phyloP scores from a whole-genome alignment of 2,329 filamentous ascomycete genomes.

The Neophaeococcomyces mojaviensis region DNA sequence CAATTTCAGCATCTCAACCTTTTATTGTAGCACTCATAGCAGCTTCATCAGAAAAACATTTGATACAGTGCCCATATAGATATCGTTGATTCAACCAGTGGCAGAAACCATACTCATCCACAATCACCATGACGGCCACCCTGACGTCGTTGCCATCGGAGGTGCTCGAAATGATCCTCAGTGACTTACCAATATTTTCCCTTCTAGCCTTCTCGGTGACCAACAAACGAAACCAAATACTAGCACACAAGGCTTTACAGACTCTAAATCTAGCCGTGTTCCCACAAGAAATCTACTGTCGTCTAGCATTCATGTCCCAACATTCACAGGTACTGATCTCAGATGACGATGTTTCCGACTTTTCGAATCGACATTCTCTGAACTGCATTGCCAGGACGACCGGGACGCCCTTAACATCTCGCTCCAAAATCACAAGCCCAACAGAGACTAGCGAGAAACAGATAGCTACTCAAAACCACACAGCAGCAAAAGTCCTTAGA shows the following conservation, averaged over 20 bases:
- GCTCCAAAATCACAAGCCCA: constrained; percentile 4
- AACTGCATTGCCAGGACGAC: constrained; percentile 11
- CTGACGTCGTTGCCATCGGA: constrained; percentile 27
- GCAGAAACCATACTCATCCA: not conserved
- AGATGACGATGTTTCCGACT: constrained; percentile 1
- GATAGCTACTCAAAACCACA: constrained; percentile 16
- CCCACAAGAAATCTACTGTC: constrained; percentile 27
- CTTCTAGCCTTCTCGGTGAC: constrained; percentile 29
- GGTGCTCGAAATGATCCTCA: constrained; percentile 27
- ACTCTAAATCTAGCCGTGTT: constrained; percentile 29
- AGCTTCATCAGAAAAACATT: too few species aligned
- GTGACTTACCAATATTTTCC: constrained; percentile 25
- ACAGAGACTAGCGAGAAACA: constrained; percentile 9
- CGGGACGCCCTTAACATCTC: constrained; percentile 3
- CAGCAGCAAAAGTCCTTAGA: constrained; percentile 12
- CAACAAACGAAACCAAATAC: constrained; percentile 24
- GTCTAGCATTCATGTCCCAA: constrained; percentile 26
- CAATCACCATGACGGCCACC: not conserved
- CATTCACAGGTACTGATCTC: constrained; percentile 13
- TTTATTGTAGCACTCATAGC: too few species aligned
- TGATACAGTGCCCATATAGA: too few species aligned
- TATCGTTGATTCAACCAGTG: too few species aligned
- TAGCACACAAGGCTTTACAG: constrained; percentile 26
- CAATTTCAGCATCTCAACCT: too few species aligned
- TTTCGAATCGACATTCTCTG: constrained; percentile 4